phyloP scores from a whole-genome alignment of 108 stramenopile genomes.

The Discostella pseudostelligera region DNA sequence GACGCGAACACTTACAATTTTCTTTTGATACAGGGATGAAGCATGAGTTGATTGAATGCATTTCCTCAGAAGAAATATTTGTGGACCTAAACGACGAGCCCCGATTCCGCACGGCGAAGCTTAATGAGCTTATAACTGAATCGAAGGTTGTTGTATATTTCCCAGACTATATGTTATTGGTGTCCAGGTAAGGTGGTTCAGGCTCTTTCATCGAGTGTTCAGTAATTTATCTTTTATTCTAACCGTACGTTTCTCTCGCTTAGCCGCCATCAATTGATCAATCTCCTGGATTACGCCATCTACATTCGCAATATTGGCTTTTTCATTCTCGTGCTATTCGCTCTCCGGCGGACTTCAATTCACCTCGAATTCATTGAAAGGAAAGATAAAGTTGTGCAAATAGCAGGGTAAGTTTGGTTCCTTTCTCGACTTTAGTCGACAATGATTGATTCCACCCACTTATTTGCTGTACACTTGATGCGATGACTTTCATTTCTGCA shows the following conservation, averaged over 20 bases:
- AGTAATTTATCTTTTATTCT: too few species aligned
- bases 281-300: conserved; percentile 51
- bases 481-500: too few species aligned
- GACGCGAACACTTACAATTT: too few species aligned
- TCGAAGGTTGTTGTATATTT: conserved; percentile 55
- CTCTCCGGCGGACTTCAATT: conserved; percentile 40
- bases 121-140: conserved; percentile 47
- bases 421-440: too few species aligned
- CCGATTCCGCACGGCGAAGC: conserved; percentile 29
- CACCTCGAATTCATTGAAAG: conserved; percentile 35
- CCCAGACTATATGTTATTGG: conserved; percentile 49
- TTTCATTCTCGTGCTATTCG: conserved; percentile 48
- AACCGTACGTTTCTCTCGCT: not conserved
- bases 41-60: conserved; percentile 54
- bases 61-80: conserved; percentile 38
- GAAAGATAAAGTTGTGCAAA: conserved; percentile 44
- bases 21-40: conserved; percentile 32
- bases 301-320: conserved; percentile 50
- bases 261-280: conserved; percentile 53
- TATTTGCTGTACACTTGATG: too few species aligned
- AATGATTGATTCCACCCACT: too few species aligned
- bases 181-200: conserved; percentile 9
- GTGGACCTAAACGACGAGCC: conserved; percentile 56
- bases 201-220: too few species aligned
- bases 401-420: too few species aligned